phyloP scores from a whole-genome alignment of 495 filamentous ascomycete species.

The Neurospora sp. region DNA sequence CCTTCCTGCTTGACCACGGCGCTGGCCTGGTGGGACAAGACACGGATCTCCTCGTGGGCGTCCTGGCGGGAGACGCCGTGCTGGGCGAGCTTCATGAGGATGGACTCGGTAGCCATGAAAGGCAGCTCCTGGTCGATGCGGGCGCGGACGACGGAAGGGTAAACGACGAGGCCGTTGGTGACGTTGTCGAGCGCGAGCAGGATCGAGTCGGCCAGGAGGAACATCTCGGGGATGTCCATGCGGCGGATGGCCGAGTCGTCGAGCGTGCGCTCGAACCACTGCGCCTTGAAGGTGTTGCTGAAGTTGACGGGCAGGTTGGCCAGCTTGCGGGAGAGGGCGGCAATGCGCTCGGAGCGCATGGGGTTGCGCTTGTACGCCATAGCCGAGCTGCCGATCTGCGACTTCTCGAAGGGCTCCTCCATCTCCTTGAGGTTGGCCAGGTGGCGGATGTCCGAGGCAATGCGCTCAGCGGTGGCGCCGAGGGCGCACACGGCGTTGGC shows the following conservation, averaged over 20 bases:
- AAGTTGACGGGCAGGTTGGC: slow-evolving; percentile 56
- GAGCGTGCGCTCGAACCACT: slow-evolving; percentile 69
- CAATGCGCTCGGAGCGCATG: slow-evolving; percentile 83
- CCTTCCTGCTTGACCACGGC: slow-evolving; percentile 70
- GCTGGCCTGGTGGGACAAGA: slow-evolving; percentile 78
- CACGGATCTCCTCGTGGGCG: slow-evolving; percentile 84
- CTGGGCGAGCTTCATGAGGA: slow-evolving; percentile 78
- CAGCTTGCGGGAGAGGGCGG: slow-evolving; percentile 62
- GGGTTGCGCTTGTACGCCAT: slow-evolving; percentile 76
- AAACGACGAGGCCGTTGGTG: slow-evolving; percentile 72
- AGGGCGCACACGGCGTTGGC: slow-evolving; percentile 73
- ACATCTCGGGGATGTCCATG: slow-evolving; percentile 63
- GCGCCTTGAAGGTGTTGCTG: slow-evolving; percentile 66
- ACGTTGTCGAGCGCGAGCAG: slow-evolving; percentile 78
- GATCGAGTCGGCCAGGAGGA: slow-evolving; percentile 75
- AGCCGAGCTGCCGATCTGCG: slow-evolving; percentile 50
- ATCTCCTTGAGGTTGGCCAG: slow-evolving; percentile 59
- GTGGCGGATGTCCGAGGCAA: slow-evolving; percentile 63
- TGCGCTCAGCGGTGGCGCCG: slow-evolving; percentile 68
- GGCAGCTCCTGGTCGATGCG: slow-evolving; percentile 71
- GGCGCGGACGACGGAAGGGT: slow-evolving; percentile 64
- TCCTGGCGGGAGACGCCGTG: slow-evolving; percentile 76
- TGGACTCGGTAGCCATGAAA: slow-evolving; percentile 79
- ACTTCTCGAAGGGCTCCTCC: slow-evolving; percentile 86
- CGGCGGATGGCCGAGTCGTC: slow-evolving; percentile 39